These are phyloP conservation scores for Yamadazyma laniorum DNA, from an alignment of 805 yeast species.

Conservation along the genomic window DNA sequence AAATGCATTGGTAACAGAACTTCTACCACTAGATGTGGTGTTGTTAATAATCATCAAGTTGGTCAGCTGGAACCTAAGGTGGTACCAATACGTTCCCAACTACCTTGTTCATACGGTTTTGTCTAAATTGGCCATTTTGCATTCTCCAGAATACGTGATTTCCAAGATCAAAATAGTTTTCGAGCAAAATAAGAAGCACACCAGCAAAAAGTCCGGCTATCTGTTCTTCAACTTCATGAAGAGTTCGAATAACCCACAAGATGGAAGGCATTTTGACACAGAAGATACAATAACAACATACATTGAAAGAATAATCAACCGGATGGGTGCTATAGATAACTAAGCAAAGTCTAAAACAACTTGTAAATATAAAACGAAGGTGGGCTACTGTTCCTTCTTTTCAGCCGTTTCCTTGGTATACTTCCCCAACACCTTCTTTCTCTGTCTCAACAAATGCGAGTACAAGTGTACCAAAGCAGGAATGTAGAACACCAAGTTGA, in stretches of 20 bases:
- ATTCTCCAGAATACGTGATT: conserved; percentile 41
- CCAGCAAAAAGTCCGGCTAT: neutral
- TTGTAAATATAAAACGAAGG: neutral
- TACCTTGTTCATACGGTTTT: conserved; percentile 43
- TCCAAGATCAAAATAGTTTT: conserved; percentile 40
- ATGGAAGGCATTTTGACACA: conserved; percentile 15
- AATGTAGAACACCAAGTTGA: conserved; percentile 61
- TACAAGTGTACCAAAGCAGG: conserved; percentile 87
- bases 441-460: conserved; percentile 85
- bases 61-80: conserved; percentile 62
- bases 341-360: neutral
- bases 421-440: conserved; percentile 67
- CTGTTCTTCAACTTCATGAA: conserved; percentile 5
- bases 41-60: conserved; percentile 43
- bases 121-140: conserved; percentile 38
- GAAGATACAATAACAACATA: conserved; percentile 34
- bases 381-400: conserved; percentile 12
- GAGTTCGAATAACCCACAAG: conserved; percentile 6
- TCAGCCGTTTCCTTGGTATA: conserved; percentile 1
- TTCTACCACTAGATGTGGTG: conserved; percentile 32
- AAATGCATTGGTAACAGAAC: conserved; percentile 18
- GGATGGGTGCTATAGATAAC: neutral
- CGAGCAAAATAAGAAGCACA: conserved; percentile 24
- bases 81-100: conserved; percentile 57
- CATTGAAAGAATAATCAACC: conserved; percentile 25